Evolutionary conservation across 2,329 filamentous ascomycete species (phyloP).

Genomic region (Ilyonectria sp.): DNA sequence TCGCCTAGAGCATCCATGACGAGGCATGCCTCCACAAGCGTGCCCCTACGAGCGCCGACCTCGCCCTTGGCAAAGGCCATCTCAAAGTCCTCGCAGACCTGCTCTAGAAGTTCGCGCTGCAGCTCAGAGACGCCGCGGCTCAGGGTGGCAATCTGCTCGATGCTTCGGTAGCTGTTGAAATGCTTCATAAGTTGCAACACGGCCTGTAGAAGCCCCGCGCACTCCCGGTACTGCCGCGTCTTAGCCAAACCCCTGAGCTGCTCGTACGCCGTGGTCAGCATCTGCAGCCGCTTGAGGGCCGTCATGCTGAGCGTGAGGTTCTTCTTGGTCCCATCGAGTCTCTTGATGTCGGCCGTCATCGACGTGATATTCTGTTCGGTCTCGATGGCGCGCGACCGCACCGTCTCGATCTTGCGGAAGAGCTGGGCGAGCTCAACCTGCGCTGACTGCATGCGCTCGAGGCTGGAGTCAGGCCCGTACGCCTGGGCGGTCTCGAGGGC

Average conservation of each 20-base stretch:
- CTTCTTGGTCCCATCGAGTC: constrained; percentile 94
- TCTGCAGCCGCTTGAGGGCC: constrained; percentile 94
- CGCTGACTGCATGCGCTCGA: constrained; percentile 91
- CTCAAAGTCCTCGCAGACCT: constrained; percentile 99
- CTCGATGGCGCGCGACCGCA: constrained; percentile 88
- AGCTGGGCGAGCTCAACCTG: constrained; percentile 91
- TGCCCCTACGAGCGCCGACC: constrained; percentile 76
- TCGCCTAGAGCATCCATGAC: constrained; percentile 97
- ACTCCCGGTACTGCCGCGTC: constrained; percentile 93
- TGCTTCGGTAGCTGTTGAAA: constrained; percentile 97
- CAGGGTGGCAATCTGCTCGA: constrained; percentile 96
- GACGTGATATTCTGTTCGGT: constrained; percentile 97
- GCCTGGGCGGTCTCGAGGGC: constrained; percentile 83
- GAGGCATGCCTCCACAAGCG: constrained; percentile 88
- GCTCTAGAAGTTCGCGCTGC: constrained; percentile 92
- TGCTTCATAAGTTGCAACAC: constrained; percentile 98
- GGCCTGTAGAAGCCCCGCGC: constrained; percentile 92
- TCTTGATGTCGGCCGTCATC: constrained; percentile 99
- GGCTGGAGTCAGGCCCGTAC: constrained; percentile 87
- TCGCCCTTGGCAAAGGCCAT: constrained; percentile 93
- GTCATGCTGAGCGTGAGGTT: constrained; percentile 99
- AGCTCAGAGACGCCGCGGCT: constrained; percentile 94
- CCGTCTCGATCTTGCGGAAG: constrained; percentile 95
- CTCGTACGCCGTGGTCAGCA: constrained; percentile 99
- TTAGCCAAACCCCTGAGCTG: constrained; percentile 88